Base-by-base conservation (phyloP, 371 early-diverging fungal genomes). In the Paraphysoderma sedebokerense region DNA sequence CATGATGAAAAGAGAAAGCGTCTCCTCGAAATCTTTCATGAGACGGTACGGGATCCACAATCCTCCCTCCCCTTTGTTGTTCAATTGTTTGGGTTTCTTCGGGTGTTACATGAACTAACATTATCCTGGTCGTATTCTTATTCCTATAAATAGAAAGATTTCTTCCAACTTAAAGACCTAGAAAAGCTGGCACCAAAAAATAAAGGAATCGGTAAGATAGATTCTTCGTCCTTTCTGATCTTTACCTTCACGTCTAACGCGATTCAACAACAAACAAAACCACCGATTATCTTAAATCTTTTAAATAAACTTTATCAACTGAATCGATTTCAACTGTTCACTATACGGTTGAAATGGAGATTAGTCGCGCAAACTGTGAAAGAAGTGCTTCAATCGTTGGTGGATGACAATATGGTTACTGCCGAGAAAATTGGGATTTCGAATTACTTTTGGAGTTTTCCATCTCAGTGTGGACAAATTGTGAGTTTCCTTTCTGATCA, bases 391-490 rank as follows among this genome's bases (percentile, higher is more conserved):
- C 84, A 87, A 52, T 65, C 73, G 13, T 69, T 95, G 23, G 85
- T 95, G n/a, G 81, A 85, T 58, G 98, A 98, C 63, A 74, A 75
- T 22, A 52, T 87, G 24, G 87, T 90, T 11, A 68, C 63, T n/a
- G 59, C 61, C n/a, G 93, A 98, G 50, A 95, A 91, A 64, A 83
- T 92, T 45, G 98, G 92, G 8, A 76, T 79, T 12, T 81, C 85
- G 11, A 93, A 85, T 51, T 89, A 83, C 55, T 96, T 68, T 56
- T 98, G 96, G 96, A 72, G 82, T 6, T 95, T 87, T 55, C 86
- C 87, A 1, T 82, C 86, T 49, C 66, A 82, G 30, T 73, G 78
- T 1, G 61, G 68, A 6, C 69, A 77, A 50, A 56, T 65, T 22
- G 84, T 77, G 61, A 53, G 61, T 20, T 4, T 26, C 31, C 5